phyloP scores from a whole-genome alignment of 176 grass and related monocot genomes.

The Tuctoria greenei region DNA sequence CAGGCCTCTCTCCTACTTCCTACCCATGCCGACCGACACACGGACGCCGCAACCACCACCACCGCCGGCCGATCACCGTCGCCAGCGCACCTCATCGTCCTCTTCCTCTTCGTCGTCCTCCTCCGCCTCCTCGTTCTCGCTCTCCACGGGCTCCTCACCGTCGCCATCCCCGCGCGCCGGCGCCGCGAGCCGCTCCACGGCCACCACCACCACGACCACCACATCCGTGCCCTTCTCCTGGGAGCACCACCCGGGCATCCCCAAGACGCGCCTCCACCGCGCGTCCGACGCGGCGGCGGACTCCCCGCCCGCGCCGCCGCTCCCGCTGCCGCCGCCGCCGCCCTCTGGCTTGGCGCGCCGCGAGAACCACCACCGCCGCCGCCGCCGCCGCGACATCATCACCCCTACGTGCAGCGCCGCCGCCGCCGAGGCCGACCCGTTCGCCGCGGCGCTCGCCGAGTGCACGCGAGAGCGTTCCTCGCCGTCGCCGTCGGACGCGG shows the following conservation, averaged over 20 bases:
- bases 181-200: slow-evolving; percentile 15
- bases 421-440: slow-evolving; percentile 40
- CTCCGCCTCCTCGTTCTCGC: slow-evolving; percentile 27
- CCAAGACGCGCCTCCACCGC: slow-evolving; percentile 39
- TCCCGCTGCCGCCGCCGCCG: slow-evolving; percentile 30
- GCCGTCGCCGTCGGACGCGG: neutral
- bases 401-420: neutral
- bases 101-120: slow-evolving; percentile 1
- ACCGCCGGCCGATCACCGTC: slow-evolving; percentile 21
- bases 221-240: slow-evolving; percentile 95
- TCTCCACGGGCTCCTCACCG: slow-evolving; percentile 38
- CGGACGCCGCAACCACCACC: neutral
- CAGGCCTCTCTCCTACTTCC: neutral
- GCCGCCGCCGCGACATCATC: too few relatives aligned
- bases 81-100: slow-evolving; percentile 26
- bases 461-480: slow-evolving; percentile 42
- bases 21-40: slow-evolving; percentile 38
- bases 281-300: too few relatives aligned
- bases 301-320: slow-evolving; percentile 24
- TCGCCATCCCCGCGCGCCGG: slow-evolving; percentile 12
- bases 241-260: slow-evolving; percentile 90
- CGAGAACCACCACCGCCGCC: neutral
- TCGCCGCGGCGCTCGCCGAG: slow-evolving; percentile 49
- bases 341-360: too few relatives aligned
- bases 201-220: neutral